Conservation (phyloP, 139 green algal genomes). For the Micromonas pusilla region DNA sequence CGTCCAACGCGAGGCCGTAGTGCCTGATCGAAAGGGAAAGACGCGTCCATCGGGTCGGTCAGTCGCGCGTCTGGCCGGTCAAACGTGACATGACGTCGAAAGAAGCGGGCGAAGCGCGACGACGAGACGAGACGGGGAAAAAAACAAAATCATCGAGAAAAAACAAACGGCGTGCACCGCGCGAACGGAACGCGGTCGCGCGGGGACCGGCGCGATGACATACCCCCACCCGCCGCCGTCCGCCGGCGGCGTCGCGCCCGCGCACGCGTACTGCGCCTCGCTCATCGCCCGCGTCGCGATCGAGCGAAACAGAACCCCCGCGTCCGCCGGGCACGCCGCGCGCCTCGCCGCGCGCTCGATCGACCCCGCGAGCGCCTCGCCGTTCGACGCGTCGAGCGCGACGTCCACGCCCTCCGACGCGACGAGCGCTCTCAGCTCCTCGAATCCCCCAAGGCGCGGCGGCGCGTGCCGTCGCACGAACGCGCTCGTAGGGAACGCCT, state of each 20-base stretch:
- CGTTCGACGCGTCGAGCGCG: constrained; percentile 21
- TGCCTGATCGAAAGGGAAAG: too few species aligned
- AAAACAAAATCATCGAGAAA: too few species aligned
- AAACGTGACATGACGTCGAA: too few species aligned
- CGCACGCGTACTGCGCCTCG: constrained; percentile 84
- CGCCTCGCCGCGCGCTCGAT: background rate
- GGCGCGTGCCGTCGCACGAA: constrained; percentile 63
- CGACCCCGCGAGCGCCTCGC: background rate
- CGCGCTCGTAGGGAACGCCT: constrained; percentile 59
- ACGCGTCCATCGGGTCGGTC: too few species aligned
- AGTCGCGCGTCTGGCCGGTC: too few species aligned
- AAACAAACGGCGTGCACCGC: too few species aligned
- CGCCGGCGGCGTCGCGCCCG: constrained; percentile 43
- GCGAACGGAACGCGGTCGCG: too few species aligned
- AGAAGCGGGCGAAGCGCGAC: too few species aligned
- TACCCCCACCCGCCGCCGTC: too few species aligned
- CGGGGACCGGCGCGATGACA: too few species aligned
- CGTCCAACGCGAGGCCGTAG: constrained; percentile 70
- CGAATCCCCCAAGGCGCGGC: constrained; percentile 56
- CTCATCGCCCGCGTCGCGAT: constrained; percentile 62
- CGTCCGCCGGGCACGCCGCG: constrained; percentile 27
- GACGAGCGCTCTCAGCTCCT: constrained; percentile 36
- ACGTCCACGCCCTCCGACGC: background rate
- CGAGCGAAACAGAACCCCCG: background rate
- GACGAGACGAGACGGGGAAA: too few species aligned